Conservation (phyloP, 2,329 filamentous ascomycete genomes). For the Xylaria arbuscula region DNA sequence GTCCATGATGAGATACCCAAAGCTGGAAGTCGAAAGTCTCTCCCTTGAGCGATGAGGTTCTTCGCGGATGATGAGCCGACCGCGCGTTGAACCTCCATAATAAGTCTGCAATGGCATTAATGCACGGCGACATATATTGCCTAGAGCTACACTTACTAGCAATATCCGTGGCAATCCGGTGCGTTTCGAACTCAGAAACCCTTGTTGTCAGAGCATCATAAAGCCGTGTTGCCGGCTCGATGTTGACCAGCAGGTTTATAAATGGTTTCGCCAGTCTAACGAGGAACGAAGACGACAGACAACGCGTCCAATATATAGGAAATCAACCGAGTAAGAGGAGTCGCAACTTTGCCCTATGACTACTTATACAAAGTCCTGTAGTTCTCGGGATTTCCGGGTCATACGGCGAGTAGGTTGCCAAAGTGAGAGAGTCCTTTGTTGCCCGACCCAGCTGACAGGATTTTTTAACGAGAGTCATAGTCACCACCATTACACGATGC, state of each 20-base stretch:
- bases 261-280: neutral
- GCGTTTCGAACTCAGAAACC: neutral
- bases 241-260: neutral
- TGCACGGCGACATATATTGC: neutral
- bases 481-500: neutral
- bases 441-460: constrained; percentile 11
- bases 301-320: neutral
- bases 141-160: neutral
- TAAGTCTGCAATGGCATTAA: neutral
- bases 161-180: neutral
- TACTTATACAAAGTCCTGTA: neutral
- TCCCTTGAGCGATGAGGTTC: neutral
- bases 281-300: constrained; percentile 7
- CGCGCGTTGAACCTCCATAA: neutral
- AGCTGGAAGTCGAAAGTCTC: neutral
- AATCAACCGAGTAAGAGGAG: neutral
- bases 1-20: neutral
- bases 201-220: neutral
- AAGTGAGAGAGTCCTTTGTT: constrained; percentile 6
- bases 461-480: neutral
- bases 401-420: constrained; percentile 14
- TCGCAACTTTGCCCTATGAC: constrained; percentile 2
- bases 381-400: constrained; percentile 5
- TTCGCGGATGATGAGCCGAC: constrained; percentile 10
- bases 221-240: neutral